Evolutionary conservation across 345 rosid genomes (phyloP), one percentile per base, ranked within the genome.

Genomic region (Gossypium thurberi): DNA sequence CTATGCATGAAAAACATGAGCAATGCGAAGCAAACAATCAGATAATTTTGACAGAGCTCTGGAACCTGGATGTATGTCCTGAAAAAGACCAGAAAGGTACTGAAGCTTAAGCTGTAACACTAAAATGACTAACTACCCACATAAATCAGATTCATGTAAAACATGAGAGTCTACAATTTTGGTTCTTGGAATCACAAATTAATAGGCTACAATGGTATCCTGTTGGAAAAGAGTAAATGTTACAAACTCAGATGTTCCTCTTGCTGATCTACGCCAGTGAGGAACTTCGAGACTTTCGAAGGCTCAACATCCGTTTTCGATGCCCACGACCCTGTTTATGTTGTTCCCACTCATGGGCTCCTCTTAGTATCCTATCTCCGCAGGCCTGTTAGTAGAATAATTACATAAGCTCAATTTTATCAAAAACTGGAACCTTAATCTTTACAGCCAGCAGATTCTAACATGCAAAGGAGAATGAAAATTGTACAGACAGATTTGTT

Each of bases 281-380:
- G 2, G 33, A 74, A 50, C 21, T 44, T 20, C 64, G 80, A 72
- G 84, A 48, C 78, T 86, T 91, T 76, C 81, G 82, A 17, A 83
- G 77, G 44, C 82, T 69, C 6, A 82, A 81, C 70, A 78, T 63
- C 70, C 96, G 86, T 82, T 91, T 95, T 48, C 94, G 87, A 84
- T 95, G 99, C 37, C 89, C 75, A 15, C 93, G 93, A 25, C 98
- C 97, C 75, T 82, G 88, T 74, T 62, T 79, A 79, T 95, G 98
- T 68, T 92, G 93, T 70, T 92, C 99, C 99, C 99, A 95, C 60
- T 95, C 98, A 23, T 91, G 89, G 26, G 81, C 89, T 78, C 99
- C 99, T 85, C 98, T 84, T 53, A 95, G 96, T 42, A 92, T 85
- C 71, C 83, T 86, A 80, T 91, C 84, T 14, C 98, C 97, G 48